Evolutionary conservation across 2,329 filamentous ascomycete genomes (phyloP).

Genomic region (Ophiostoma ulmi): DNA sequence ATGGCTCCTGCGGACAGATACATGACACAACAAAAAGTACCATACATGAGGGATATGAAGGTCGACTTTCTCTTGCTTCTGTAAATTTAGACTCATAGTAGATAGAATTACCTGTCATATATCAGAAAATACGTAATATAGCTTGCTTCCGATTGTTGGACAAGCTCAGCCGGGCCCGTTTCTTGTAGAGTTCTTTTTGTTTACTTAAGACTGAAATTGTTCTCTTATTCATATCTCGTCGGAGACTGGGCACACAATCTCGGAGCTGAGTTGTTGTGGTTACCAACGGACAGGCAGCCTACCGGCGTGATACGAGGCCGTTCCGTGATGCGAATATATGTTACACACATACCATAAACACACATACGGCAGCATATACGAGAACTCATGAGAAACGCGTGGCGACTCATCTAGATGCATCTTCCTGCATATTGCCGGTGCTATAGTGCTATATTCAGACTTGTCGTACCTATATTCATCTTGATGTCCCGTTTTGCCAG

Average conservation of each 20-base stretch:
- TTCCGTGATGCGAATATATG: neutral
- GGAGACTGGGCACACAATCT: neutral
- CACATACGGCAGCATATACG: neutral
- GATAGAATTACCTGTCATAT: neutral
- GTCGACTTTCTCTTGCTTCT: neutral
- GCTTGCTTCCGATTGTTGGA: neutral
- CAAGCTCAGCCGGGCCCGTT: neutral
- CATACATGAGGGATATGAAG: neutral
- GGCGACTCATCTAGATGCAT: conserved; percentile 1
- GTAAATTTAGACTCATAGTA: neutral
- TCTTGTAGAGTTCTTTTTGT: neutral
- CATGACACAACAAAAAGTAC: conserved; percentile 10
- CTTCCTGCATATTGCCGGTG: neutral
- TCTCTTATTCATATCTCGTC: neutral
- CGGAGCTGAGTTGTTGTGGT: conserved; percentile 7
- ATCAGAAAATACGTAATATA: neutral
- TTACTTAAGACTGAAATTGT: neutral
- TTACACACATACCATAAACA: neutral
- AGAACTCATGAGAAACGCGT: neutral
- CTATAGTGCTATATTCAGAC: neutral
- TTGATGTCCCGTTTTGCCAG: neutral
- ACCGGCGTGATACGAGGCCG: conserved; percentile 7
- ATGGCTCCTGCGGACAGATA: neutral
- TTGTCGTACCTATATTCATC: neutral
- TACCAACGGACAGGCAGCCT: neutral